These are phyloP conservation scores for Microdochium nivale DNA, from an alignment of 2,329 filamentous ascomycete species.

Conservation along the genomic window DNA sequence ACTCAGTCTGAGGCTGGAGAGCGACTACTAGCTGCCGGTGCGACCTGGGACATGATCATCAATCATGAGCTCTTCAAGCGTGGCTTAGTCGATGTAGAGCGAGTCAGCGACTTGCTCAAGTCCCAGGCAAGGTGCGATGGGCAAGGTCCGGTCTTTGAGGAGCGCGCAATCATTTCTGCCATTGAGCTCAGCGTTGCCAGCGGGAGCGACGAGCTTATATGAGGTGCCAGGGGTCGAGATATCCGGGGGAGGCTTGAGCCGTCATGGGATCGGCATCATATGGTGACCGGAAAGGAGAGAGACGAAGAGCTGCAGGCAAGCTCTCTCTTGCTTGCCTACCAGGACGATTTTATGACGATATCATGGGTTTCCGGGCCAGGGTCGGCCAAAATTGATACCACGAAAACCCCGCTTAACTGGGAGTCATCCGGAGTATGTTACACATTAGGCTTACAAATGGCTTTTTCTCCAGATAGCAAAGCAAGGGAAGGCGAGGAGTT, in stretches of 20 bases:
- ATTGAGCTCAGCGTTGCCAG: slow-evolving; percentile 72
- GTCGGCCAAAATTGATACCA: not conserved
- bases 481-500: not conserved
- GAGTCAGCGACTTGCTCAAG: slow-evolving; percentile 74
- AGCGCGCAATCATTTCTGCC: slow-evolving; percentile 61
- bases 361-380: not conserved
- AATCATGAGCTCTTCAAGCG: slow-evolving; percentile 66
- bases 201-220: slow-evolving; percentile 71
- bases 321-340: too few relatives aligned
- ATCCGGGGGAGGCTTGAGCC: too few relatives aligned
- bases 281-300: too few relatives aligned
- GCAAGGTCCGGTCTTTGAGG: slow-evolving; percentile 80
- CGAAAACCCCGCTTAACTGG: not conserved
- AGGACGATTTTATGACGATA: not conserved
- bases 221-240: slow-evolving; percentile 12
- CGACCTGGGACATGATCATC: slow-evolving; percentile 87
- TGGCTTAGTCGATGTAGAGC: slow-evolving; percentile 71
- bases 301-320: too few relatives aligned
- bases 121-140: slow-evolving; percentile 72
- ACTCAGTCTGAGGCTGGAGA: slow-evolving; percentile 58
- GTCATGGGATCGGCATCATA: too few relatives aligned
- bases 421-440: not conserved
- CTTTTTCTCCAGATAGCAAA: not conserved
- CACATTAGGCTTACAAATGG: not conserved
- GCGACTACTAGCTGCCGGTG: slow-evolving; percentile 62